Base-by-base conservation (phyloP, 2,329 filamentous ascomycete genomes). In the Hyphodiscus sp. region DNA sequence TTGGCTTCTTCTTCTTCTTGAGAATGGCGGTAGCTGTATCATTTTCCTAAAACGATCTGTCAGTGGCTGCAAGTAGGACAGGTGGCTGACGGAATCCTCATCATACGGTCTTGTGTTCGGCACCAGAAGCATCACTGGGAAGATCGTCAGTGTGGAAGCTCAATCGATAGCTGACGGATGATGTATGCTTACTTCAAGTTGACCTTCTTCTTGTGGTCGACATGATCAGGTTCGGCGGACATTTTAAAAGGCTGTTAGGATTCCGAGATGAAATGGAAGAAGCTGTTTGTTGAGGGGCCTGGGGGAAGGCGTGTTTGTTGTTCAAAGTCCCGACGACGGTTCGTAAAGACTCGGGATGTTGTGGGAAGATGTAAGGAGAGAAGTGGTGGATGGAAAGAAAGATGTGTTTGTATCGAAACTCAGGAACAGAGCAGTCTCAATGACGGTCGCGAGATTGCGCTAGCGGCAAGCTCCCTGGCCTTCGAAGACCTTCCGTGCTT, bases 1-100 rank as follows among this genome's bases (percentile, higher is more conserved):
- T 99, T 67, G 91, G 91, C 89, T 99, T 99, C 91, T 99, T 99
- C 87, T 99, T 99, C 83, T 97, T 97, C 80, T 96, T 97, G 68
- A 99, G 83, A 67, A 99, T 99, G 64, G 94, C 94, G 45, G 94
- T 99, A 50, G 94, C 84, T 58, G 86, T 90, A 70, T 96, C 94
- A 72, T 96, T 89, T 67, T 90, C 85, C 85, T 95, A 67, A 29
- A 55, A 60, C 45, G 29, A 43, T 30, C 56, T 55, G 69, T 77
- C 64, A 72, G 69, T 65, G 62, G 64, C 43, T 11, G 43, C 51
- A 61, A 63, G 41, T 59, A 61, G 57, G 63, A 58, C 58, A 60
- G 62, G 59, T 65, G 61, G 53, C 53, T 3, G 23, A 26, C 8
- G 50, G 52, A 53, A 48, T 41, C 48, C 51, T 55, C 23, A 65